Conservation (phyloP, 2,329 filamentous ascomycete genomes). For the Paraphoma sp. region DNA sequence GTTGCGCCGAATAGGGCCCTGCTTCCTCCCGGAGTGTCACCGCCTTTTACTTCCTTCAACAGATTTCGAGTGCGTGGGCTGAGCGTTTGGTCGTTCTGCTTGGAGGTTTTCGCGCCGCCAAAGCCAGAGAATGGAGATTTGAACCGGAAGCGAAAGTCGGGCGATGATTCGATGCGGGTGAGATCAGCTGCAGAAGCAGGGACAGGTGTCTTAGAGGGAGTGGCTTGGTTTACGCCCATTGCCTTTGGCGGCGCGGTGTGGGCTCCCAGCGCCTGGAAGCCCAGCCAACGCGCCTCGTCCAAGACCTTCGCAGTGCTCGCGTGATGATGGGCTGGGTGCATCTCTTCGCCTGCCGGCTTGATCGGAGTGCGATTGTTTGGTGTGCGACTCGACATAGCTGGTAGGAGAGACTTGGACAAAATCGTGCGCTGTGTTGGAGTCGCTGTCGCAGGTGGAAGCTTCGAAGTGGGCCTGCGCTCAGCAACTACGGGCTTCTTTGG, state of each 20-base stretch:
- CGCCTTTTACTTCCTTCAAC: conserved; percentile 72
- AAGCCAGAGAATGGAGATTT: conserved; percentile 61
- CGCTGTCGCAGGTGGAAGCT: conserved; percentile 29
- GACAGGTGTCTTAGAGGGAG: conserved; percentile 65
- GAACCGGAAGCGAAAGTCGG: conserved; percentile 71
- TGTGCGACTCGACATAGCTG: conserved; percentile 36
- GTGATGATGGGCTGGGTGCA: conserved; percentile 88
- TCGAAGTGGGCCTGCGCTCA: conserved; percentile 25
- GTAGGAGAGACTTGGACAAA: conserved; percentile 27
- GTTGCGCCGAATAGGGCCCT: conserved; percentile 41
- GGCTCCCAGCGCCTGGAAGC: conserved; percentile 74
- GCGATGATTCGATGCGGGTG: conserved; percentile 52
- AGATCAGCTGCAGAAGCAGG: conserved; percentile 26
- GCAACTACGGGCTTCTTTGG: conserved; percentile 26
- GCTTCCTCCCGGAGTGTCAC: conserved; percentile 55
- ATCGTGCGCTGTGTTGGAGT: conserved; percentile 49
- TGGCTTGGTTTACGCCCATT: conserved; percentile 60
- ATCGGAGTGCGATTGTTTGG: conserved; percentile 70
- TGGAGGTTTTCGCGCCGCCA: conserved; percentile 64
- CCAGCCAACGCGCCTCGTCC: conserved; percentile 81
- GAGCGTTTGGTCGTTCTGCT: conserved; percentile 61
- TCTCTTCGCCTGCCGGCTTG: conserved; percentile 78
- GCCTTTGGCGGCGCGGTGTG: conserved; percentile 55
- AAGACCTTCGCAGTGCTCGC: conserved; percentile 75
- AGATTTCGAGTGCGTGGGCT: conserved; percentile 67